Evolutionary conservation across 2,329 filamentous ascomycete genomes (phyloP).

Genomic region (Talaromyces sp.): DNA sequence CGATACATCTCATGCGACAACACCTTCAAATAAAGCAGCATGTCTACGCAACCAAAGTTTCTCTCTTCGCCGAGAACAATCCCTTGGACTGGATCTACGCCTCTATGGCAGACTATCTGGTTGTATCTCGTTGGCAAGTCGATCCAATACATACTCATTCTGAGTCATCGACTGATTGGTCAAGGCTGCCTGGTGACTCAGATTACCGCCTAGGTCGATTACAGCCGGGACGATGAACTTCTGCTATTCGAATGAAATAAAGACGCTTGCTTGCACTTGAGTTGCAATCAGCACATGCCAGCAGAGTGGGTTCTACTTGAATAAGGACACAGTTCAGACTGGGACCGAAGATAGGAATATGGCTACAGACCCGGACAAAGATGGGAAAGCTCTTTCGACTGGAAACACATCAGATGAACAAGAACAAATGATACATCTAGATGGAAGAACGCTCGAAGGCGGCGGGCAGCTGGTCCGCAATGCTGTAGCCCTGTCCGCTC

Average conservation of each 20-base stretch:
- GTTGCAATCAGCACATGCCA: neutral
- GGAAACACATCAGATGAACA: neutral
- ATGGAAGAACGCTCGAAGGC: constrained; percentile 60
- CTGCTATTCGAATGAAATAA: neutral
- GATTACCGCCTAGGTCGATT: neutral
- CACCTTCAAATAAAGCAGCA: neutral
- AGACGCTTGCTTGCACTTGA: neutral
- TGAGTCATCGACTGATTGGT: constrained; percentile 10
- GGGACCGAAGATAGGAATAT: neutral
- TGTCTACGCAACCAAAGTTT: neutral
- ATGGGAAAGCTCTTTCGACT: neutral
- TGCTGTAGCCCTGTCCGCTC: constrained; percentile 55
- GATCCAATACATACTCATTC: neutral
- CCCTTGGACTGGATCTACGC: neutral
- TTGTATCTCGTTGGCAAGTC: no score
- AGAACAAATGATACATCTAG: constrained; percentile 38
- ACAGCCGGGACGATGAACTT: no score
- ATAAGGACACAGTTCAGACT: neutral
- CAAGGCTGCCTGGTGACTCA: neutral
- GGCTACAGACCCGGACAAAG: neutral
- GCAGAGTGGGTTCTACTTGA: neutral
- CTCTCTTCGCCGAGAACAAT: neutral
- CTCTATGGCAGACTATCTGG: neutral
- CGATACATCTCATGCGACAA: neutral
- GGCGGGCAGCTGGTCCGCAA: constrained; percentile 62